These are phyloP conservation scores for Canavalia gladiata DNA, from an alignment of 306 rosid genomes.

Conservation along the genomic window DNA sequence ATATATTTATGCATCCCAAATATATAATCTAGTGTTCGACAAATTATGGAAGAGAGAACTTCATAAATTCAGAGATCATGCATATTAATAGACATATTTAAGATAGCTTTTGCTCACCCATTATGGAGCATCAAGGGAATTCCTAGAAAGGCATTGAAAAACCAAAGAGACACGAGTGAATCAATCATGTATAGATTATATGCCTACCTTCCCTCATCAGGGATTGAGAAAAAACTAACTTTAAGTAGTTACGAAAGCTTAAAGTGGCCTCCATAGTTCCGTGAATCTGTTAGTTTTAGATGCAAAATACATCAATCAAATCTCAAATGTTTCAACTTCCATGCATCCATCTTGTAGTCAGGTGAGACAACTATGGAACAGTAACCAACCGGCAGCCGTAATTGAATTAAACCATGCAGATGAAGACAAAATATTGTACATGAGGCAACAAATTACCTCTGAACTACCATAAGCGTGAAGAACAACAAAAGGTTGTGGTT, in stretches of 20 bases:
- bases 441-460: conserved; percentile 53
- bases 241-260: conserved; percentile 23
- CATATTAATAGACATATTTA: conserved; percentile 4
- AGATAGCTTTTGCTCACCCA: conserved; percentile 10
- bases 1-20: neutral
- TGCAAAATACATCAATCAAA: conserved; percentile 29
- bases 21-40: conserved; percentile 19
- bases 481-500: conserved; percentile 90
- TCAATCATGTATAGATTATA: neutral
- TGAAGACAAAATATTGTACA: conserved; percentile 24
- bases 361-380: conserved; percentile 13
- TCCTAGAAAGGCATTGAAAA: conserved; percentile 5
- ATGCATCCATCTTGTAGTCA: conserved; percentile 12
- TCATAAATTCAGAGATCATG: conserved; percentile 28
- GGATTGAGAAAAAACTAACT: neutral
- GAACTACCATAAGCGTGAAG: conserved; percentile 84
- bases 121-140: neutral
- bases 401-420: conserved; percentile 29
- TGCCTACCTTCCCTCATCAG: neutral
- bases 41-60: neutral
- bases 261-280: conserved; percentile 18
- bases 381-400: conserved; percentile 5
- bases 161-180: conserved; percentile 3
- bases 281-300: conserved; percentile 10
- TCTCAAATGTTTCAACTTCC: conserved; percentile 17